A percentile compares a stretch with the other conserved stretches of the same genome.
Evolutionary conservation across 345 rosid species (phyloP).

Genomic region (Pugionium cornutum): DNA sequence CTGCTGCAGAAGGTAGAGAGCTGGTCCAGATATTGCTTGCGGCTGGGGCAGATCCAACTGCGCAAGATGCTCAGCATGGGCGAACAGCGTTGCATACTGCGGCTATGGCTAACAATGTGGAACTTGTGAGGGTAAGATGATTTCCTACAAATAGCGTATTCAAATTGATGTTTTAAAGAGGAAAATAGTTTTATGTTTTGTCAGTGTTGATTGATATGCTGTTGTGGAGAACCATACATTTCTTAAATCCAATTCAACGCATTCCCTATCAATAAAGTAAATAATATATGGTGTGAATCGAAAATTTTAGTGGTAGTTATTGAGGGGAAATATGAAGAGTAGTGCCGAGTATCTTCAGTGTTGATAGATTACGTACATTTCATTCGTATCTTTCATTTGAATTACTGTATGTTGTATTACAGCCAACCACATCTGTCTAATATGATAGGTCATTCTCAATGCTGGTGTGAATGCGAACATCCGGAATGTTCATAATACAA

Average conservation of each 20-base stretch:
- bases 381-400: constrained; percentile 16
- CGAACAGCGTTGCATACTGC: constrained; percentile 93
- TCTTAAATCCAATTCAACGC: constrained; percentile 5
- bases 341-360: constrained; percentile 22
- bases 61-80: constrained; percentile 83
- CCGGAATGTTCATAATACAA: constrained; percentile 78
- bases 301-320: constrained; percentile 19
- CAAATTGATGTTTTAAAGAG: constrained; percentile 6
- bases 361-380: constrained; percentile 11
- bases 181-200: constrained; percentile 8
- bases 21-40: constrained; percentile 78
- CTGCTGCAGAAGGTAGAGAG: constrained; percentile 84
- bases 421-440: constrained; percentile 27
- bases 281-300: constrained; percentile 9
- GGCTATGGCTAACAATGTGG: constrained; percentile 88
- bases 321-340: constrained; percentile 11
- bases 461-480: constrained; percentile 95
- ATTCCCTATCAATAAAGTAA: constrained; percentile 9
- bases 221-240: constrained; percentile 16
- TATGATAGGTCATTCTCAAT: constrained; percentile 76
- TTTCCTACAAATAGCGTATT: constrained; percentile 12
- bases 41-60: constrained; percentile 92
- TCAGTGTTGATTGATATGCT: constrained; percentile 19
- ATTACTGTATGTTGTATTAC: constrained; percentile 19
- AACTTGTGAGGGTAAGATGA: constrained; percentile 72